These are phyloP conservation scores for Xylaria sp. DNA, from an alignment of 2,329 filamentous ascomycete species.

Conservation along the genomic window DNA sequence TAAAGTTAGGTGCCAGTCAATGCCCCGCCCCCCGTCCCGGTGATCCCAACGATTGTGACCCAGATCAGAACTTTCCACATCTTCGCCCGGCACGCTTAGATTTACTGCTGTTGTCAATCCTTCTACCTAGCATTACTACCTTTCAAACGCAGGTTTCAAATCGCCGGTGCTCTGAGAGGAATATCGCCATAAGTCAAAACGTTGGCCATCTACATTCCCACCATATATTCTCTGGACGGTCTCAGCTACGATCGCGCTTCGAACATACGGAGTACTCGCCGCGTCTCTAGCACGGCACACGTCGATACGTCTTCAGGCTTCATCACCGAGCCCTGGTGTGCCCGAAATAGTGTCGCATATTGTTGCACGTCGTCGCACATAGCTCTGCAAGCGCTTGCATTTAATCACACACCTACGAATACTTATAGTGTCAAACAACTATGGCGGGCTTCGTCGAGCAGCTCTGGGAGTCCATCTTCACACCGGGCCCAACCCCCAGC, in stretches of 20 bases:
- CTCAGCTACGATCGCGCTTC: constrained; percentile 1
- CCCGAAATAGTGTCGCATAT: constrained; percentile 6
- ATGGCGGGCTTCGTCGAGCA: constrained; percentile 64
- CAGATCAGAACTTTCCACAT: constrained; percentile 11
- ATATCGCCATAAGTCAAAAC: constrained; percentile 4
- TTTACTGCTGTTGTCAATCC: constrained; percentile 10
- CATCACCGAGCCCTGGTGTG: constrained; percentile 5
- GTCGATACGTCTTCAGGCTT: not conserved
- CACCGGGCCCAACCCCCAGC: constrained; percentile 80
- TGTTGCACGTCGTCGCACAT: constrained; percentile 27
- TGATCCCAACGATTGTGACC: constrained; percentile 7
- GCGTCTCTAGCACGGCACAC: not conserved
- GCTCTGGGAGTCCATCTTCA: constrained; percentile 91
- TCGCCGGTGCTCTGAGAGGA: constrained; percentile 7
- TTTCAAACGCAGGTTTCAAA: not conserved
- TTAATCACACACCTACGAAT: constrained; percentile 8
- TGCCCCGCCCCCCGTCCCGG: constrained; percentile 10
- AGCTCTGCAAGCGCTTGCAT: not conserved
- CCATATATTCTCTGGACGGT: not conserved
- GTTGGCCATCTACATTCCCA: not conserved
- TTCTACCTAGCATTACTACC: not conserved
- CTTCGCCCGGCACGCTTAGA: constrained; percentile 1
- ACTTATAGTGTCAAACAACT: constrained; percentile 11
- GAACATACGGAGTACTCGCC: not conserved
- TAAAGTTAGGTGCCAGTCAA: constrained; percentile 4